phyloP scores from a whole-genome alignment of 2,329 filamentous ascomycete species.

The Exophiala aquamarina region DNA sequence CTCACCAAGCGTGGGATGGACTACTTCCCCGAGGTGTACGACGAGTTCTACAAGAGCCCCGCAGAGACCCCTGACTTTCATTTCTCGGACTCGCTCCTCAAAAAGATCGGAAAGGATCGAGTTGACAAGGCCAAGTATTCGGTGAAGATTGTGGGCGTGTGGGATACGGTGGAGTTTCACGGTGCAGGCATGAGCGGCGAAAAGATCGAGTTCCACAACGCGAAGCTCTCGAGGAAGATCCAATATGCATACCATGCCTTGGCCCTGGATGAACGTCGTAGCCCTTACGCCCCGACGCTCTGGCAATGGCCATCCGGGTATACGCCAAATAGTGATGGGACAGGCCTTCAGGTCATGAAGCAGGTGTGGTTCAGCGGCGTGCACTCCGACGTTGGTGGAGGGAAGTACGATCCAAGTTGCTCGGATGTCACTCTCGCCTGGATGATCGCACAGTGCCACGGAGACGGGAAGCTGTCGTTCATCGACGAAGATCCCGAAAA shows the following conservation, averaged over 20 bases:
- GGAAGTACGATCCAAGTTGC: constrained; percentile 44
- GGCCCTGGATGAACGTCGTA: constrained; percentile 39
- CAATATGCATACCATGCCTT: constrained; percentile 41
- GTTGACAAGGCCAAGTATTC: constrained; percentile 33
- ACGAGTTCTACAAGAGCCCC: constrained; percentile 23
- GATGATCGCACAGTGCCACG: constrained; percentile 52
- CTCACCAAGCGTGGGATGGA: constrained; percentile 30
- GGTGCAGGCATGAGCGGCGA: constrained; percentile 29
- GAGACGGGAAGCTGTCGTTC: constrained; percentile 20
- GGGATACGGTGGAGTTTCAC: constrained; percentile 33
- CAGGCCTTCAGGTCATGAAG: constrained; percentile 35
- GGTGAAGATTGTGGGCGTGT: constrained; percentile 39
- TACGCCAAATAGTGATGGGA: constrained; percentile 27
- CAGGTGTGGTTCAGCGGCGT: constrained; percentile 52
- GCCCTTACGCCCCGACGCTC: constrained; percentile 52
- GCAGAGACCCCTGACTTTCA: constrained; percentile 16
- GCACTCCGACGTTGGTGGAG: constrained; percentile 48
- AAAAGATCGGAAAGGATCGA: constrained; percentile 18
- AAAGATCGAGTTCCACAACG: constrained; percentile 31
- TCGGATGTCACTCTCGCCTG: constrained; percentile 53
- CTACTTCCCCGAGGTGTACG: constrained; percentile 31
- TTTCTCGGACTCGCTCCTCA: constrained; percentile 13
- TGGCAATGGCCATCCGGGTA: constrained; percentile 49
- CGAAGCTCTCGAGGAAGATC: constrained; percentile 31
- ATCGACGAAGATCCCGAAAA: constrained; percentile 14